A percentile compares a stretch with the other conserved stretches of the same genome.
Evolutionary conservation across 805 yeast genomes (phyloP).

Genomic region (Tetrapisispora iriomotensis): DNA sequence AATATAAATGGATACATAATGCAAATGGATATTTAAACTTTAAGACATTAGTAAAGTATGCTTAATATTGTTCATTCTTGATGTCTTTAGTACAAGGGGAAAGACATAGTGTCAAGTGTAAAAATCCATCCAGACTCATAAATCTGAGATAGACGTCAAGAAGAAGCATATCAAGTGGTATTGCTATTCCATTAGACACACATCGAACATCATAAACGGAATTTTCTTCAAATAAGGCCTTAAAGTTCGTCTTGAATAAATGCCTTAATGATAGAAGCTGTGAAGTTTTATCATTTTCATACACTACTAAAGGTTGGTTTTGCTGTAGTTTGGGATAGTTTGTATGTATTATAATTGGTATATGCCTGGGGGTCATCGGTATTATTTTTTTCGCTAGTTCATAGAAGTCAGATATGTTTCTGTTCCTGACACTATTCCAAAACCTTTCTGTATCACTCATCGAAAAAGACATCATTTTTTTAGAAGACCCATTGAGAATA

Average conservation of each 20-base stretch:
- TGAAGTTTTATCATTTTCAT: slow-evolving; percentile 4
- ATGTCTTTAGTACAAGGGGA: neutral
- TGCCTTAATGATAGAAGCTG: slow-evolving; percentile 29
- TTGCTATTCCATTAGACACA: slow-evolving; percentile 44
- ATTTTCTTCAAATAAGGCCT: slow-evolving; percentile 38
- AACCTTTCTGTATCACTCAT: slow-evolving; percentile 47
- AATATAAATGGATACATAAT: no score
- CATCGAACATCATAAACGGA: slow-evolving; percentile 32
- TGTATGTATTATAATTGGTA: slow-evolving; percentile 22
- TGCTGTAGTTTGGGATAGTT: slow-evolving; percentile 28
- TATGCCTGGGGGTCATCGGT: slow-evolving; percentile 9
- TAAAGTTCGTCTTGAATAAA: slow-evolving; percentile 32
- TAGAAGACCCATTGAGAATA: slow-evolving; percentile 67
- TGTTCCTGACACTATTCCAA: slow-evolving; percentile 41
- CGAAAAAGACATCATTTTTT: slow-evolving; percentile 68
- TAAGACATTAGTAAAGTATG: neutral
- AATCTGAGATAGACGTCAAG: slow-evolving; percentile 37
- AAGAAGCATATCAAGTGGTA: slow-evolving; percentile 39
- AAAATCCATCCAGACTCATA: slow-evolving; percentile 53
- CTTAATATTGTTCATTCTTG: neutral
- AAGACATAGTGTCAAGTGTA: slow-evolving; percentile 32
- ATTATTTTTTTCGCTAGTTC: slow-evolving; percentile 16
- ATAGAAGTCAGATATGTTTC: slow-evolving; percentile 16
- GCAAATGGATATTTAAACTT: no score
- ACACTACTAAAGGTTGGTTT: slow-evolving; percentile 26